Base-by-base conservation (phyloP, 495 filamentous ascomycete genomes). In the Immersiella caudata region DNA sequence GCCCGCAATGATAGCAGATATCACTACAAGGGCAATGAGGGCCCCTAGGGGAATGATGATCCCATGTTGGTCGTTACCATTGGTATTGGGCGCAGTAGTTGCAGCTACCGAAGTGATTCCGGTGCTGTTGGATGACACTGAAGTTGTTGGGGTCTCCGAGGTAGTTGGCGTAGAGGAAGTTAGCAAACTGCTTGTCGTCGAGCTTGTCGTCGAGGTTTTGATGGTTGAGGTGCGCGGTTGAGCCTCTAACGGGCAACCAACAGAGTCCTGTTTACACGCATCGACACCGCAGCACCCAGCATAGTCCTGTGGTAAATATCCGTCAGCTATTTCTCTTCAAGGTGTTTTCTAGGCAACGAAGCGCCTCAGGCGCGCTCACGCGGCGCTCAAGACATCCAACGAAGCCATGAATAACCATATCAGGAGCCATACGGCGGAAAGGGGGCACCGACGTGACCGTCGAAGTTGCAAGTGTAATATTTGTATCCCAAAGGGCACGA, bases 241-340 rank as follows among this genome's bases (percentile, higher is more conserved):
- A 14, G 66, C 60, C 5, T 22, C 22, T 6, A 14, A 12, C 40
- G 74, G 74, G 33, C 74, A 76, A n/a, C 71, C 64, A 36, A 63
- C 27, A 22, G 68, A 27, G 14, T 60, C 22, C 29, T 62, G 58
- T 0, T 54, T 27, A 61, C 74, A 75, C n/a, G 74, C 66, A 58
- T 76, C 63, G 14, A 75, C 56, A 22, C 18, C 20, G 62, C 73
- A 74, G 50, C 74, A 75, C 1, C 71, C 71, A 3, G 46, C 16
- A 46, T 72, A 75, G 36, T 1, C 50, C 18, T 51, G n/a, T n/a
- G n/a, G n/a, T n/a, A n/a, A n/a, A n/a, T n/a, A n/a, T n/a, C n/a
- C n/a, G n/a, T n/a, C n/a, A n/a, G n/a, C n/a, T n/a, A n/a, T n/a
- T n/a, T n/a, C n/a, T n/a, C n/a, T n/a, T n/a, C n/a, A n/a, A n/a